These are phyloP conservation scores for Sanghuangporus weigelae DNA, from an alignment of 1,284 basidiomycete species.

Conservation along the genomic window DNA sequence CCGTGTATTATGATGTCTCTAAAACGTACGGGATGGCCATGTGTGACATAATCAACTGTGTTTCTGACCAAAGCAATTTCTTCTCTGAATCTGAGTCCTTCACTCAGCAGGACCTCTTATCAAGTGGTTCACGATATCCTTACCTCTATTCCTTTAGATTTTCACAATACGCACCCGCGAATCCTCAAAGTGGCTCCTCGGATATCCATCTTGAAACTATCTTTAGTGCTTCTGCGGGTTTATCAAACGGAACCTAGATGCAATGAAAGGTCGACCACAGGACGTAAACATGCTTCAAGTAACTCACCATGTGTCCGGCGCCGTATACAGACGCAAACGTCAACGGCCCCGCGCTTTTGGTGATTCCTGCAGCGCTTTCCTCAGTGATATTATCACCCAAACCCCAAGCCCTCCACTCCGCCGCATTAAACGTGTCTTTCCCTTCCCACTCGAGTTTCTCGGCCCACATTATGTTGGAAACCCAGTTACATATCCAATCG, in stretches of 20 bases:
- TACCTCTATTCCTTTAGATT: not conserved
- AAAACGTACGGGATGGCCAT: not conserved
- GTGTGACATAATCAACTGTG: not conserved
- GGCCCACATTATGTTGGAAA: conserved; percentile 71
- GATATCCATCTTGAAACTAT: conserved; percentile 59
- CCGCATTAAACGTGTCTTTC: conserved; percentile 42
- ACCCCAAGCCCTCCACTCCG: conserved; percentile 60
- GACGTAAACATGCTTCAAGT: conserved; percentile 8
- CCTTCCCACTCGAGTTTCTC: conserved; percentile 72
- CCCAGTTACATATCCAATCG: conserved; percentile 79
- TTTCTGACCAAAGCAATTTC: not conserved
- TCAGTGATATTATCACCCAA: conserved; percentile 27
- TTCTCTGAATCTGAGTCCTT: not conserved
- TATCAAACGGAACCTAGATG: conserved; percentile 58
- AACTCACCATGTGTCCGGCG: conserved; percentile 71
- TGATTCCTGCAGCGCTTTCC: conserved; percentile 35
- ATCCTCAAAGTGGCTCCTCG: conserved; percentile 8
- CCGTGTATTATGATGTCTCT: conserved; percentile 43
- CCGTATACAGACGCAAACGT: conserved; percentile 62
- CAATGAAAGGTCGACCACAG: not conserved
- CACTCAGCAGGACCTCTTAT: not conserved
- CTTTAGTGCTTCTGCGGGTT: conserved; percentile 51
- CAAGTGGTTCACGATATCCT: not conserved
- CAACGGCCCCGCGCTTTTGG: conserved; percentile 50
- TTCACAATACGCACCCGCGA: not conserved